Conservation (phyloP, 1,139 yeast species). For the Kazachstania sp. region DNA sequence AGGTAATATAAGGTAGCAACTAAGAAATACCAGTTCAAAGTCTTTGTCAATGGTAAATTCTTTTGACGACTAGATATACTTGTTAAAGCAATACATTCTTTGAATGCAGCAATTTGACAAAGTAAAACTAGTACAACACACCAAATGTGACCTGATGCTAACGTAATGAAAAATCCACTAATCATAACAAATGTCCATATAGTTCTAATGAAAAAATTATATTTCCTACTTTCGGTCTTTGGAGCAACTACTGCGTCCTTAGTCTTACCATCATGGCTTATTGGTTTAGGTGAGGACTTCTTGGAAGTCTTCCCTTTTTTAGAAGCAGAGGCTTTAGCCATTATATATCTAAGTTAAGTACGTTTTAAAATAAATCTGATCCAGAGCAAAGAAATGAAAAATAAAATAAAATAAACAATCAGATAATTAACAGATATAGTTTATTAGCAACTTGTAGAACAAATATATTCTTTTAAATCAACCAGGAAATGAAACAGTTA, state of each 20-base stretch:
- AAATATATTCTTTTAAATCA: too few relatives aligned
- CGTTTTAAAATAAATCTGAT: not conserved
- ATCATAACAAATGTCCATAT: slow-evolving; percentile 94
- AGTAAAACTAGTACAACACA: slow-evolving; percentile 62
- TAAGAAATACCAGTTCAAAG: slow-evolving; percentile 84
- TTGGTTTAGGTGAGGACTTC: slow-evolving; percentile 1
- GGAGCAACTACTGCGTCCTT: not conserved
- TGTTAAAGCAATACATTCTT: slow-evolving; percentile 83
- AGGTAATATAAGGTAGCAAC: slow-evolving; percentile 78
- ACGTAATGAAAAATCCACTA: slow-evolving; percentile 54
- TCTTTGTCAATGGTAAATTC: slow-evolving; percentile 70
- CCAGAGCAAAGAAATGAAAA: too few relatives aligned
- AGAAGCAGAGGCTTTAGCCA: not conserved
- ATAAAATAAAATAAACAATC: too few relatives aligned
- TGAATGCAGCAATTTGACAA: slow-evolving; percentile 76
- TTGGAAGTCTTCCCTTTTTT: slow-evolving; percentile 1
- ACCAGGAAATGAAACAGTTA: too few relatives aligned
- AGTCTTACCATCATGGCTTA: not conserved
- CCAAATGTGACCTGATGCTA: slow-evolving; percentile 85
- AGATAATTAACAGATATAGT: too few relatives aligned
- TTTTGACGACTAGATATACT: slow-evolving; percentile 77
- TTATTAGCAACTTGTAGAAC: too few relatives aligned
- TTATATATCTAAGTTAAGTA: not conserved
- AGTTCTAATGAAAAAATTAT: slow-evolving; percentile 69
- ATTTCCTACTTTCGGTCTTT: slow-evolving; percentile 22